A percentile compares a stretch with the other conserved stretches of the same genome.
Conservation (phyloP, 306 rosid genomes). For the Castanopsis chinensis region DNA sequence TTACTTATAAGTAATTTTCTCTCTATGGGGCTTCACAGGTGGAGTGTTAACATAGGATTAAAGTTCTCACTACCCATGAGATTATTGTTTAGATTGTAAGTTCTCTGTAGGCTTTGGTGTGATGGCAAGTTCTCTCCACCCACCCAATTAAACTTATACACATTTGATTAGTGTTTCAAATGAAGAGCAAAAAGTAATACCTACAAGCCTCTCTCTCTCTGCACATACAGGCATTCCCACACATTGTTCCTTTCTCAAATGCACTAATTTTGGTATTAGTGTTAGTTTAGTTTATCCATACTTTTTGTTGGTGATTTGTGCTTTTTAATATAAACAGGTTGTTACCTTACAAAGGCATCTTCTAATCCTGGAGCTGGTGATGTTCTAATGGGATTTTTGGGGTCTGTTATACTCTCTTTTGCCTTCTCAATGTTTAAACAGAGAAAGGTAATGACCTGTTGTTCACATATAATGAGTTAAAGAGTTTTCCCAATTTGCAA, state of each 20-base stretch:
- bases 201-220: background rate
- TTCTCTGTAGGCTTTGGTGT: too few species aligned
- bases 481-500: background rate
- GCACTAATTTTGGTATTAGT: background rate
- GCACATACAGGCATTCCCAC: background rate
- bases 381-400: constrained; percentile 92
- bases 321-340: constrained; percentile 44
- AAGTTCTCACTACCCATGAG: too few species aligned
- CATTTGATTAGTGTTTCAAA: background rate
- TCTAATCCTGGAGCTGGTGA: constrained; percentile 96
- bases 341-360: constrained; percentile 78
- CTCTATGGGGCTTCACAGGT: too few species aligned
- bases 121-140: too few species aligned
- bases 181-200: background rate
- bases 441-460: constrained; percentile 64
- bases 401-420: constrained; percentile 93
- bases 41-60: too few species aligned
- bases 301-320: constrained; percentile 6
- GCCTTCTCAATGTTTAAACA: constrained; percentile 98
- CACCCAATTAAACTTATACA: background rate
- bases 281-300: background rate
- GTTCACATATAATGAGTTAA: background rate
- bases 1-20: too few species aligned
- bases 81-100: too few species aligned
- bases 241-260: constrained; percentile 6